Percentiles rank a stretch among this genome's conserved stretches.
phyloP scores from a whole-genome alignment of 805 yeast species.

The Monosporozyma yasuniensis region DNA sequence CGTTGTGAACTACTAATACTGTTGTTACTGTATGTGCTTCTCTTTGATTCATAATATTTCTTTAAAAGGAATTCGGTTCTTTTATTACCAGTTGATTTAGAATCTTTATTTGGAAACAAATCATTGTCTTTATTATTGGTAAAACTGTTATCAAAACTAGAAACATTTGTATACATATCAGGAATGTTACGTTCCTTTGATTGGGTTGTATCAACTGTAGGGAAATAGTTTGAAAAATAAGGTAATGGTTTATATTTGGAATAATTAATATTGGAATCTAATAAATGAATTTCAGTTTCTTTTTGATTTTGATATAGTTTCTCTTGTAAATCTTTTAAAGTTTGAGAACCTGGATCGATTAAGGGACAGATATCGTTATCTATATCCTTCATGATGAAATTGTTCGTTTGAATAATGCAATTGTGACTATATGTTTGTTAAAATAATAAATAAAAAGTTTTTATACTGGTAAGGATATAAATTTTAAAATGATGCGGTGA shows the following conservation, averaged over 20 bases:
- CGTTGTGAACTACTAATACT: not conserved
- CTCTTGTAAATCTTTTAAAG: not conserved
- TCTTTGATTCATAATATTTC: conserved; percentile 1
- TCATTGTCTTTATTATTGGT: not conserved
- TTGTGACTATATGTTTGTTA: not conserved
- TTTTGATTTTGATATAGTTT: not conserved
- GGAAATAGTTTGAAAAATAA: conserved; percentile 1
- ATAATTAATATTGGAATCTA: not conserved
- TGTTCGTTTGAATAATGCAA: not conserved
- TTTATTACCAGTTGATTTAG: not conserved
- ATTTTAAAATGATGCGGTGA: not conserved
- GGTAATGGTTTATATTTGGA: not conserved
- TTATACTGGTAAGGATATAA: not conserved
- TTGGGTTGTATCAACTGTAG: not conserved
- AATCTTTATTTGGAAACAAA: not conserved
- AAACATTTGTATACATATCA: not conserved
- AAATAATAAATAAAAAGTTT: not conserved
- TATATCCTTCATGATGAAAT: not conserved
- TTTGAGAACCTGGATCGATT: not conserved
- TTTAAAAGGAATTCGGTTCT: not conserved
- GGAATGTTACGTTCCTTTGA: not conserved
- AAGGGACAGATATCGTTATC: not conserved
- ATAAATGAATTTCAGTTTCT: not conserved
- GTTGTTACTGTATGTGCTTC: not conserved
- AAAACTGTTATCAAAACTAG: not conserved